phyloP scores from a whole-genome alignment of 331 rosid species.

The Spiraea crenata region DNA sequence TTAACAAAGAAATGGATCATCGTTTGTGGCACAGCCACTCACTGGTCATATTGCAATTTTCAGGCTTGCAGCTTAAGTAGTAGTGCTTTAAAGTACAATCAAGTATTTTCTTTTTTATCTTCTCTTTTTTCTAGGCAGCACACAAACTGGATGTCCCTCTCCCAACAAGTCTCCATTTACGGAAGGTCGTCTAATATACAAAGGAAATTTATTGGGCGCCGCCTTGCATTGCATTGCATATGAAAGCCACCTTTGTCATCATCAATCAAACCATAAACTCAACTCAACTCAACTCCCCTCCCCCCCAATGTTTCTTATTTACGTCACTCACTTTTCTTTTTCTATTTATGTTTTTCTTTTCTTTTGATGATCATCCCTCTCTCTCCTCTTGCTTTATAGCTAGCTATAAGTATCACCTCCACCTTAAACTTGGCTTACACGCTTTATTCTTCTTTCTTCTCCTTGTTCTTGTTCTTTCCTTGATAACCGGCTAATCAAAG shows the following conservation, averaged over 20 bases:
- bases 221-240: conserved; percentile 12
- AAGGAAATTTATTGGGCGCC: not conserved
- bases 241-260: not conserved
- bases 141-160: not conserved
- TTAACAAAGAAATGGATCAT: not conserved
- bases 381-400: conserved; percentile 7
- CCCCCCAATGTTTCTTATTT: conserved; percentile 33
- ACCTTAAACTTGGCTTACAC: conserved; percentile 28
- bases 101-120: not conserved
- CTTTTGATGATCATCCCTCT: not conserved
- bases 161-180: no score
- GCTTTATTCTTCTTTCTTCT: not conserved
- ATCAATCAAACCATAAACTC: conserved; percentile 6
- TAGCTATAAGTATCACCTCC: conserved; percentile 48
- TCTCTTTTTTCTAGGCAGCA: not conserved
- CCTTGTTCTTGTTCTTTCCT: conserved; percentile 18
- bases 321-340: conserved; percentile 37
- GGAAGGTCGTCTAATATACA: no score
- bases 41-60: not conserved
- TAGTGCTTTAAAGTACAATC: not conserved
- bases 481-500: not conserved
- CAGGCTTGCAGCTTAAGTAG: not conserved
- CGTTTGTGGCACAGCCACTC: conserved; percentile 13
- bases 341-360: conserved; percentile 4
- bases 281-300: no score